Base-by-base conservation (phyloP, 2,329 filamentous ascomycete species). In the Aspergillus felis region DNA sequence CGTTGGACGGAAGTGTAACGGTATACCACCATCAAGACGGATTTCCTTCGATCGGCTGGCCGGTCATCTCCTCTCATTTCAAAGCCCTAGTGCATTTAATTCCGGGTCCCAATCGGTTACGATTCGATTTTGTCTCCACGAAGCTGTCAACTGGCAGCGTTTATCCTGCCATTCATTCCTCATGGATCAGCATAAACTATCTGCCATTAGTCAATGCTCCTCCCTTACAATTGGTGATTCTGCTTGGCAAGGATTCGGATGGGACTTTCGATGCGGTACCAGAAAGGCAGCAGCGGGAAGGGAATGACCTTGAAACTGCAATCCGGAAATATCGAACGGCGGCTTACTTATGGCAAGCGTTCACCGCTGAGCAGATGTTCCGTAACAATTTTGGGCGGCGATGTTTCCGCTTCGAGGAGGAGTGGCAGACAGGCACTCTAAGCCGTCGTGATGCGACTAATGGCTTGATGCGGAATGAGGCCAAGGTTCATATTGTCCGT, bases 311-410 rank as follows among this genome's bases (percentile, higher is more conserved):
- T 38, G 87, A 92, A 10, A 86, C 85, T 7, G 94, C 94, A 0
- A 82, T 96, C 53, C 86, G 85, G 67, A 99, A 99, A 72, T 97
- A 94, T 71, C 86, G 92, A 61, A 97, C 96, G 89, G 89, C 92
- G 20, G 93, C 91, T 25, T 97, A 97, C 71, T 81, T 97, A 14
- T 97, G 94, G 92, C 94, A 99, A 72, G 91, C 92, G 7, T 97
- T 96, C 68, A 97, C 93, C 0, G 91, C 91, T 6, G 94, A 99
- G 73, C 92, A 97, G 72, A 97, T 97, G 93, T 89, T 86, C 72
- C 87, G 91, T 61, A 90, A 96, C 71, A 90, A 88, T 59, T 85
- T 97, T 64, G 92, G 92, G 9, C 84, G 93, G 57, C 86, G 93
- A 57, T 87, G 85, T 54, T 97, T 97, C 74, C 84, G 92, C 47